Conservation (phyloP, 306 rosid genomes). For the Geum urbanum region DNA sequence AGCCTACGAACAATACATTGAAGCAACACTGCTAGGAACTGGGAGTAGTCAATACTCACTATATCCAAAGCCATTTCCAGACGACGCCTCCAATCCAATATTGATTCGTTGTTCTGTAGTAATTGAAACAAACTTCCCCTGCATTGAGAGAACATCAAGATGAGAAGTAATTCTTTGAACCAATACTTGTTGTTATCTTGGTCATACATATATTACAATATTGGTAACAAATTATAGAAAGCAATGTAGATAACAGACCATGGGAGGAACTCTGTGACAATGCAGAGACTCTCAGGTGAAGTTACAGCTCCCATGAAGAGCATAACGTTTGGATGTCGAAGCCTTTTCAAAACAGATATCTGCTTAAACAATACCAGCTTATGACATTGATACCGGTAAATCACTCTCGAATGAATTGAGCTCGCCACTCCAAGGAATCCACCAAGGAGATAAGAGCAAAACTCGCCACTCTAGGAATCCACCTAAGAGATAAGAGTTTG, state of each 20-base stretch:
- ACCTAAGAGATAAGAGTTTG: background rate
- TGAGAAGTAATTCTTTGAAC: slow-evolving; percentile 15
- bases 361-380: background rate
- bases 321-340: too few relatives aligned
- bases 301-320: too few relatives aligned
- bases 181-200: background rate
- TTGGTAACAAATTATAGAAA: background rate
- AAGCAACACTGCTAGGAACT: background rate
- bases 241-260: too few relatives aligned
- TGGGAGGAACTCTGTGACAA: too few relatives aligned
- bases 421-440: background rate
- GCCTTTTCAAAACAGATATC: too few relatives aligned
- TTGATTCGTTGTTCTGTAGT: slow-evolving; percentile 72
- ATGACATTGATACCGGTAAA: background rate
- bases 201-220: slow-evolving; percentile 15
- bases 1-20: background rate
- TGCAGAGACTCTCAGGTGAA: too few relatives aligned
- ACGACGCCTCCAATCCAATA: slow-evolving; percentile 85
- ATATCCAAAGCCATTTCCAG: slow-evolving; percentile 90
- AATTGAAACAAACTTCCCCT: slow-evolving; percentile 93
- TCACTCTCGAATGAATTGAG: too few relatives aligned
- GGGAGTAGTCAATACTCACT: slow-evolving; percentile 45
- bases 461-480: background rate
- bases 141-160: slow-evolving; percentile 37
- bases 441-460: background rate